These are phyloP conservation scores for Aspergillus bridgeri DNA, from an alignment of 495 filamentous ascomycete genomes.

Conservation along the genomic window DNA sequence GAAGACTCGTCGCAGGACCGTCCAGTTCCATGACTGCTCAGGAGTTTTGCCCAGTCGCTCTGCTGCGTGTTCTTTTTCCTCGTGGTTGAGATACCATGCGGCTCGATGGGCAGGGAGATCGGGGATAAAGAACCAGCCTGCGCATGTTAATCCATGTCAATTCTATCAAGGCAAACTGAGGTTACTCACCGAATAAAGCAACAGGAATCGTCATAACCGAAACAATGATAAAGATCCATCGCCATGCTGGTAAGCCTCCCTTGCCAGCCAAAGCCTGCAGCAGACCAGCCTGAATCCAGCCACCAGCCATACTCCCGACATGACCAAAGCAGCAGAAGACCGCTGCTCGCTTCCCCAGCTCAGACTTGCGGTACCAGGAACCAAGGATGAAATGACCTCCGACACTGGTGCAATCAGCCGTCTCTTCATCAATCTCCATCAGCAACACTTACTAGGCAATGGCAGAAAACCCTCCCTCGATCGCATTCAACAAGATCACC, in stretches of 20 bases:
- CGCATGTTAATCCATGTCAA: not conserved
- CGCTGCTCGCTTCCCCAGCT: slow-evolving; percentile 28
- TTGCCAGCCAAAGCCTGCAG: slow-evolving; percentile 21
- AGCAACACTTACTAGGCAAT: slow-evolving; percentile 29
- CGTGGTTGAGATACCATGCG: slow-evolving; percentile 32
- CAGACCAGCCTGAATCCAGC: slow-evolving; percentile 31
- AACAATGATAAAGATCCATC: slow-evolving; percentile 34
- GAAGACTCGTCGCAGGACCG: slow-evolving; percentile 29
- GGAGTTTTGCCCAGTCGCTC: slow-evolving; percentile 21
- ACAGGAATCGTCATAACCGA: slow-evolving; percentile 31
- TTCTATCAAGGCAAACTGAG: too few species aligned
- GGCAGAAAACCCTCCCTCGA: slow-evolving; percentile 35
- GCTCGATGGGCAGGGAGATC: slow-evolving; percentile 31
- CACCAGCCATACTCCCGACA: slow-evolving; percentile 27
- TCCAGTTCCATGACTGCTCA: slow-evolving; percentile 28
- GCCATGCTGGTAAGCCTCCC: slow-evolving; percentile 28
- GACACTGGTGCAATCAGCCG: slow-evolving; percentile 13
- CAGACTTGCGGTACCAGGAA: slow-evolving; percentile 29
- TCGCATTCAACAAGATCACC: slow-evolving; percentile 33
- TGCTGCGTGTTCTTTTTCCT: slow-evolving; percentile 31
- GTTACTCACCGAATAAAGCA: slow-evolving; percentile 27
- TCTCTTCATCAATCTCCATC: not conserved
- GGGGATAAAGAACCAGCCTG: slow-evolving; percentile 36
- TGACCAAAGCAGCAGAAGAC: slow-evolving; percentile 32
- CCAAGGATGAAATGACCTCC: slow-evolving; percentile 30